Percentiles rank a stretch among this genome's conserved stretches.
Evolutionary conservation across 495 filamentous ascomycete species (phyloP).

Genomic region (Neurospora tetraspora): DNA sequence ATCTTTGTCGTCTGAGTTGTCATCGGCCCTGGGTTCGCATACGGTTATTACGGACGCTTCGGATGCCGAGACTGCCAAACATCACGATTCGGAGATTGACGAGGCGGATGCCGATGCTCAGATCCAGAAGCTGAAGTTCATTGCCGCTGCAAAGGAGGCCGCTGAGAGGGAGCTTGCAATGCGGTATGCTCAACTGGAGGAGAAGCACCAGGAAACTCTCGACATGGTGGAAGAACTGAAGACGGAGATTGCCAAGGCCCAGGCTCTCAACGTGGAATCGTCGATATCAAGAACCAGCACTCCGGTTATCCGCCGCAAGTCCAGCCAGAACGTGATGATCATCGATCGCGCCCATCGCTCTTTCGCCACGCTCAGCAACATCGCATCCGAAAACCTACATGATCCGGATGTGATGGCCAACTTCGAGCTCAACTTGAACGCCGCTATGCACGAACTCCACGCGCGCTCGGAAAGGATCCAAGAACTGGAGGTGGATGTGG

Average conservation of each 20-base stretch:
- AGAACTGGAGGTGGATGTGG: slow-evolving; percentile 77
- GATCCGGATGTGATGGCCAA: slow-evolving; percentile 79
- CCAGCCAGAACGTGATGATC: slow-evolving; percentile 81
- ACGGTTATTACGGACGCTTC: slow-evolving; percentile 49
- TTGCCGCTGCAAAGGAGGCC: slow-evolving; percentile 67
- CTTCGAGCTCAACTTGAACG: slow-evolving; percentile 85
- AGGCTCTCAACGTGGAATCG: slow-evolving; percentile 42
- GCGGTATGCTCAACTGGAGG: slow-evolving; percentile 71
- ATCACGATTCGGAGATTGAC: slow-evolving; percentile 11
- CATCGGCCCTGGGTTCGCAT: slow-evolving; percentile 79
- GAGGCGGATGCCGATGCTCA: slow-evolving; percentile 44
- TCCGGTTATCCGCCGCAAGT: slow-evolving; percentile 82
- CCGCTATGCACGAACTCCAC: slow-evolving; percentile 87
- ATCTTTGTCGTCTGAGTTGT: slow-evolving; percentile 93
- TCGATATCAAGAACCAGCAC: slow-evolving; percentile 53
- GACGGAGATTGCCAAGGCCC: slow-evolving; percentile 68
- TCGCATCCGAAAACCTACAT: slow-evolving; percentile 73
- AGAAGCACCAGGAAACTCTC: slow-evolving; percentile 70
- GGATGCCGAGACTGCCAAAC: slow-evolving; percentile 40
- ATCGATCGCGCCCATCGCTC: slow-evolving; percentile 88
- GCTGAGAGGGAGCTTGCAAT: slow-evolving; percentile 59
- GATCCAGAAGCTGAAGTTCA: slow-evolving; percentile 56
- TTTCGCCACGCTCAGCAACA: slow-evolving; percentile 78
- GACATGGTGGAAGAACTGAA: slow-evolving; percentile 84
- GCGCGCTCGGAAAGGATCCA: slow-evolving; percentile 79